Evolutionary conservation across 176 grass and related monocot genomes (phyloP).

Genomic region (Oryza punctata): DNA sequence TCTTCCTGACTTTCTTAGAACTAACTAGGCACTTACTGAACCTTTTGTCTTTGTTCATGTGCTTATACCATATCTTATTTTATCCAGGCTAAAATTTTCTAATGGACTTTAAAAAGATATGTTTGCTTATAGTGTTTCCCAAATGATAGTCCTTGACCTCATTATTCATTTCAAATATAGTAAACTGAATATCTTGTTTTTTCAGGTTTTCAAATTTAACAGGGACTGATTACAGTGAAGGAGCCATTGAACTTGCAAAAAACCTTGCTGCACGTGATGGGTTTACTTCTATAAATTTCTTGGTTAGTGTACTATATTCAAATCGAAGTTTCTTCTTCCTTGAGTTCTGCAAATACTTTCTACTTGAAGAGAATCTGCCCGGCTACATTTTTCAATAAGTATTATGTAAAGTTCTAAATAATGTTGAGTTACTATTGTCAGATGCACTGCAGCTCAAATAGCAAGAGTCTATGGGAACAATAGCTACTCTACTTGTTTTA

Average conservation of each 20-base stretch:
- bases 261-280: constrained; percentile 74
- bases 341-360: neutral
- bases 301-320: constrained; percentile 57
- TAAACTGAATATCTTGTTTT: constrained; percentile 14
- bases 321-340: neutral
- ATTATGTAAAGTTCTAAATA: constrained; percentile 22
- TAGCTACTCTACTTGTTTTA: constrained; percentile 19
- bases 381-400: neutral
- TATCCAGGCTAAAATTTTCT: neutral
- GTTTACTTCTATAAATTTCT: constrained; percentile 71
- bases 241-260: constrained; percentile 86
- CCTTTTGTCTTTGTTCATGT: neutral
- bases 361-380: neutral
- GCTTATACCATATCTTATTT: neutral
- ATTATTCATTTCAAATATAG: constrained; percentile 10
- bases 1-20: constrained; percentile 20
- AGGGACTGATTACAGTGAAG: constrained; percentile 97
- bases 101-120: neutral
- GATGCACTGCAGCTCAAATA: neutral
- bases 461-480: neutral
- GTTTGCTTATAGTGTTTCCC: neutral
- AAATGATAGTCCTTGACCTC: neutral
- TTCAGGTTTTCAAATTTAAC: constrained; percentile 87
- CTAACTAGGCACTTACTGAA: neutral
- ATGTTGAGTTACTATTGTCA: neutral